Base-by-base conservation (phyloP, 1,284 basidiomycete species). In the Peniophora sp. region DNA sequence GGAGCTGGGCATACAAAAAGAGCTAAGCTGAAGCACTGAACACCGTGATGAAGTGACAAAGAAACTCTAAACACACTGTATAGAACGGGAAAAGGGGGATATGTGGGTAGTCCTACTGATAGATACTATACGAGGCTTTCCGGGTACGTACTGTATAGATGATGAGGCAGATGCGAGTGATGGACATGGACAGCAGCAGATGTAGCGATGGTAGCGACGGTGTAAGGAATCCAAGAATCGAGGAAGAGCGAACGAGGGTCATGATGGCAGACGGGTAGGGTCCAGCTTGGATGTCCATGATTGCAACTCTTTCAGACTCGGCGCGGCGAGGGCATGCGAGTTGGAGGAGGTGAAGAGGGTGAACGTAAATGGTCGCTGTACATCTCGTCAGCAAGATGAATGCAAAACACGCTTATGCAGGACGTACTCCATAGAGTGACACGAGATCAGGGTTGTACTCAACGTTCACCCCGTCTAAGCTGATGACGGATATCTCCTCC, bases 281-380 rank as follows among this genome's bases (percentile, higher is more conserved):
- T 91, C 89, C 58, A 91, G 69, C 66, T 88, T 90, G 54, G 76
- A 74, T 60, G 81, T 84, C 92, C 92, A 95, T 61, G 83, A 78
- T 56, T 83, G 81, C 53, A 92, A 73, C 63, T 96, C 92, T 69
- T 89, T 92, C 55, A 74, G 67, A 59, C 74, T 89, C 3, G 82
- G 77, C 34, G 92, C 90, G 25, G 89, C 85, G 14, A 95, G 75
- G 35, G 90, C 89, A 69, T 93, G 89, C 32, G 91, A 93, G 65
- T 96, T 95, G 10, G 89, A 89, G 16, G 88, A 75, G 2, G 92
- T 93, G 68, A 92, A 95, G 38, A 95, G 76, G 10, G 89, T 92
- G 67, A 95, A 94, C 9, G 85, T 85, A 65, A 82, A 84, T 38
- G 77, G 81, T 72, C 85, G 90, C 92, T 95, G 63, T 23, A 50